A percentile compares a stretch with the other conserved stretches of the same genome.
phyloP scores from a whole-genome alignment of 495 filamentous ascomycete genomes.

The Bacidia rubella region DNA sequence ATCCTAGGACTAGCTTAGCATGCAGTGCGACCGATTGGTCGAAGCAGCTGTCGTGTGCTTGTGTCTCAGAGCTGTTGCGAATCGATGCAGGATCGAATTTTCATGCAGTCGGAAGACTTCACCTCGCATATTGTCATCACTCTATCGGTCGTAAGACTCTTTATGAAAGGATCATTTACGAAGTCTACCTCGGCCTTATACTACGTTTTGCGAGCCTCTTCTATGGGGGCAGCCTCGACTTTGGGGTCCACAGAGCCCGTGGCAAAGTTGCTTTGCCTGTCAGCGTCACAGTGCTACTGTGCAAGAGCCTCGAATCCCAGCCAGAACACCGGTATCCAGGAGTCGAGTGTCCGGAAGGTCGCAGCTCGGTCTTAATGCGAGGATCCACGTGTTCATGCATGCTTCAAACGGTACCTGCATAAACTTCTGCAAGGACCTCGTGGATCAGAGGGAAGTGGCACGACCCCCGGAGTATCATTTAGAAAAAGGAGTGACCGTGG shows the following conservation, averaged over 20 bases:
- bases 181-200: not conserved
- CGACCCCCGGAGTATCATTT: not conserved
- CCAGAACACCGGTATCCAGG: not conserved
- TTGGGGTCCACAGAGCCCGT: not conserved
- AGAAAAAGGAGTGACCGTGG: not conserved
- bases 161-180: not conserved
- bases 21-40: not conserved
- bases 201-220: not conserved
- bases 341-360: not conserved
- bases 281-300: not conserved
- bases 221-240: not conserved
- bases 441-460: not conserved
- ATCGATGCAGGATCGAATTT: too few relatives aligned
- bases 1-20: not conserved
- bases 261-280: not conserved
- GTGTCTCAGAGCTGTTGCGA: too few relatives aligned
- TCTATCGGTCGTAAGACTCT: too few relatives aligned
- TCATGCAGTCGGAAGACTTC: too few relatives aligned
- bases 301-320: not conserved
- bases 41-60: too few relatives aligned
- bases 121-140: too few relatives aligned
- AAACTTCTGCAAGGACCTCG: not conserved
- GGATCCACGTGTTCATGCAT: not conserved
- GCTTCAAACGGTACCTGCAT: not conserved
- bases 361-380: not conserved